phyloP scores from a whole-genome alignment of 257 asterid species.

The Solanum neorickii region DNA sequence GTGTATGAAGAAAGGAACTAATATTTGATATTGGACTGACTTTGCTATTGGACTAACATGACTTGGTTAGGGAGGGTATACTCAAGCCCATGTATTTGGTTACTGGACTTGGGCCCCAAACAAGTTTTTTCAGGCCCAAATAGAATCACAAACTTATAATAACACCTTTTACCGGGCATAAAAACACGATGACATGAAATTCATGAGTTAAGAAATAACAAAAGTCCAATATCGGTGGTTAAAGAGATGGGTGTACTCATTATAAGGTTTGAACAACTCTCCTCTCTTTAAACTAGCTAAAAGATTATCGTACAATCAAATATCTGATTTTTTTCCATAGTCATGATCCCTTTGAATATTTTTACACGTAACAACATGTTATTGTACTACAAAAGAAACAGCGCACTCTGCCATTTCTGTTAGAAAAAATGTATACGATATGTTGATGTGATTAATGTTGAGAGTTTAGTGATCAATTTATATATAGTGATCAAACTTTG shows the following conservation, averaged over 20 bases:
- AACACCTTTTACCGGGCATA: not conserved
- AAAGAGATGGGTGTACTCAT: no score
- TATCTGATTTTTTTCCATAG: not conserved
- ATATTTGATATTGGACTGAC: not conserved
- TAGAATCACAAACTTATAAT: not conserved
- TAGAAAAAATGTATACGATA: no score
- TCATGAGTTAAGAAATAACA: not conserved
- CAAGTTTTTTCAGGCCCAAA: not conserved
- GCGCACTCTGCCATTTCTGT: conserved; percentile 11
- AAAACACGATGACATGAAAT: not conserved
- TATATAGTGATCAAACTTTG: no score
- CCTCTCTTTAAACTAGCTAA: not conserved
- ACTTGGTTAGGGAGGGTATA: not conserved
- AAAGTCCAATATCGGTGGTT: no score
- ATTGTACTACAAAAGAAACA: conserved; percentile 5
- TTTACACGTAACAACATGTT: not conserved
- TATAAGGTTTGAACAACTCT: no score
- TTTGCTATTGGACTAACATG: not conserved
- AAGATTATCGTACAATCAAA: not conserved
- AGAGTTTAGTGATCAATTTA: no score
- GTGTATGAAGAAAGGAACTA: not conserved
- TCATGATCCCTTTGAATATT: not conserved
- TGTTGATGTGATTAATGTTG: not conserved
- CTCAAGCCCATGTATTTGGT: not conserved
- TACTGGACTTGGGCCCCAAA: not conserved